Percentiles rank a stretch among this genome's conserved stretches.
These are phyloP conservation scores for Leptoxyphium fumago DNA, from an alignment of 2,329 filamentous ascomycete genomes.

Conservation along the genomic window DNA sequence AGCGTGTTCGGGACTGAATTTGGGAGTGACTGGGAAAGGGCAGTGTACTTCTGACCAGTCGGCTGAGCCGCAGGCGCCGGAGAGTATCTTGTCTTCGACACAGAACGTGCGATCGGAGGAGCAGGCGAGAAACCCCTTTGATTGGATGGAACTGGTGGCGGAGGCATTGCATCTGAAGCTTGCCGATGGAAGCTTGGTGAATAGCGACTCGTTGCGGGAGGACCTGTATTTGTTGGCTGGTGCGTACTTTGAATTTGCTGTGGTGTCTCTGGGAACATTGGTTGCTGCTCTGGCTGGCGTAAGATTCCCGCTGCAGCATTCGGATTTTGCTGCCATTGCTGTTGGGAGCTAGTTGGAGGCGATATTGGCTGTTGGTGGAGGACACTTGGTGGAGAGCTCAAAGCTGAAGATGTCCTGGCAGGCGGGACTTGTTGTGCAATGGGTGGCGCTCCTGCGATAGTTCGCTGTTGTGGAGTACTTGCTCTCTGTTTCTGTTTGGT, in stretches of 20 bases:
- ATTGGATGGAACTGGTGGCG: not conserved
- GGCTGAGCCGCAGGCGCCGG: slow-evolving; percentile 32
- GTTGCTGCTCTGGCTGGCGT: slow-evolving; percentile 27
- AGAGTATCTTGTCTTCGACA: slow-evolving; percentile 44
- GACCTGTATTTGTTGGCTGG: slow-evolving; percentile 8
- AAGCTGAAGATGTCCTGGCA: not conserved
- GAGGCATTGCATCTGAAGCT: not conserved
- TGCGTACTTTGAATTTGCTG: slow-evolving; percentile 14
- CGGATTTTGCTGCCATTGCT: slow-evolving; percentile 9
- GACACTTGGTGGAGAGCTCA: not conserved
- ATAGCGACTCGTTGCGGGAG: slow-evolving; percentile 16
- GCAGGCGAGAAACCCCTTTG: slow-evolving; percentile 20
- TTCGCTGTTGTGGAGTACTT: slow-evolving; percentile 9
- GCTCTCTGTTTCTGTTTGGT: slow-evolving; percentile 24
- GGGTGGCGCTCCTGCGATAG: slow-evolving; percentile 1
- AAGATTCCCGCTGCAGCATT: slow-evolving; percentile 10
- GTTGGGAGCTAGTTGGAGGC: slow-evolving; percentile 10
- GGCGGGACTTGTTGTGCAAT: slow-evolving; percentile 5
- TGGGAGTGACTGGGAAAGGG: not conserved
- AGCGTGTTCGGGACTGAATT: not conserved
- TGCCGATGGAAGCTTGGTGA: slow-evolving; percentile 10
- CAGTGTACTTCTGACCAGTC: slow-evolving; percentile 21
- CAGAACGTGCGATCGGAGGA: slow-evolving; percentile 15
- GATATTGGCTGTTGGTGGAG: slow-evolving; percentile 3
- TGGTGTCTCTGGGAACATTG: slow-evolving; percentile 24